Conservation (phyloP, 1,284 basidiomycete genomes). For the Farysia itapuensis region DNA sequence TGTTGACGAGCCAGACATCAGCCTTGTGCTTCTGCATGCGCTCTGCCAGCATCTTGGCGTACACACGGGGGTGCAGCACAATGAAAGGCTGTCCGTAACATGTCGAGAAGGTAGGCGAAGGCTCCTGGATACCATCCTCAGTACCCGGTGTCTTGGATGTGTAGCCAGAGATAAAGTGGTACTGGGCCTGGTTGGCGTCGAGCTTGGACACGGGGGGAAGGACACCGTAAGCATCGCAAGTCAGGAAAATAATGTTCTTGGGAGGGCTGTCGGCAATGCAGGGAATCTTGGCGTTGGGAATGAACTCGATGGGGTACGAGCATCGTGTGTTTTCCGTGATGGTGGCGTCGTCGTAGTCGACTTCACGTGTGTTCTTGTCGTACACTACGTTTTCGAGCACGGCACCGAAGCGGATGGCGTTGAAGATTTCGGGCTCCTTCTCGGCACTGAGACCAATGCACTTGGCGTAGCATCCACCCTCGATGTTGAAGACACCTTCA, state of each 20-base stretch:
- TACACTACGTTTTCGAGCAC: slow-evolving; percentile 99
- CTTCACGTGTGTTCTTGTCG: slow-evolving; percentile 78
- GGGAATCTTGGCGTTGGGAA: slow-evolving; percentile 81
- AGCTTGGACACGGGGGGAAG: slow-evolving; percentile 93
- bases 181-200: slow-evolving; percentile 90
- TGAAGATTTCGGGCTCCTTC: slow-evolving; percentile 96
- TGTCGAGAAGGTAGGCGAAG: slow-evolving; percentile 97
- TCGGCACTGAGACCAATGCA: slow-evolving; percentile 92
- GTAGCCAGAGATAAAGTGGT: slow-evolving; percentile 67
- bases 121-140: slow-evolving; percentile 95
- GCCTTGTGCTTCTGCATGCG: slow-evolving; percentile 89
- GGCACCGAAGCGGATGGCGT: slow-evolving; percentile 89
- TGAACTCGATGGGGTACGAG: slow-evolving; percentile 66
- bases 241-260: slow-evolving; percentile 95
- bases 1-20: slow-evolving; percentile 98
- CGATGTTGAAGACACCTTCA: slow-evolving; percentile 96
- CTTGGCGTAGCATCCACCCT: slow-evolving; percentile 99
- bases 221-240: slow-evolving; percentile 97
- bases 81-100: slow-evolving; percentile 99
- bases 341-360: slow-evolving; percentile 93
- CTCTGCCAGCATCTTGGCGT: slow-evolving; percentile 95
- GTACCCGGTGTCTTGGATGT: slow-evolving; percentile 94
- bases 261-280: slow-evolving; percentile 54
- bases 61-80: slow-evolving; percentile 78
- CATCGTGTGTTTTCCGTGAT: slow-evolving; percentile 99